These are phyloP conservation scores for Conticribra guillardii DNA, from an alignment of 108 stramenopile species.

Conservation along the genomic window DNA sequence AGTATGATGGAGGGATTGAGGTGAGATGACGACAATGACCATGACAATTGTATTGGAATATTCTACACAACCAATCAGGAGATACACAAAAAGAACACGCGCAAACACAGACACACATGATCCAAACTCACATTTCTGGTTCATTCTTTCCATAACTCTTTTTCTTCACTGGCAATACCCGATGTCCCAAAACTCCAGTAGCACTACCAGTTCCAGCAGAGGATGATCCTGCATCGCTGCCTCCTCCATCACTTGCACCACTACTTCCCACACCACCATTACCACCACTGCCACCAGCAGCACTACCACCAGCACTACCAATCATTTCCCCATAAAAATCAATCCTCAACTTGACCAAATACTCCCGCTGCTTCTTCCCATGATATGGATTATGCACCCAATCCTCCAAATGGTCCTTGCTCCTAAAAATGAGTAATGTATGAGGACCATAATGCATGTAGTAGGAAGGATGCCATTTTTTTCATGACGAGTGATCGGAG, in stretches of 20 bases:
- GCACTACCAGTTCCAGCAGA: not conserved
- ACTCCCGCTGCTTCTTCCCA: slow-evolving; percentile 43
- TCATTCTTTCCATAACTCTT: slow-evolving; percentile 55
- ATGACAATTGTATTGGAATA: not conserved
- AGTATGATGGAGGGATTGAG: no score
- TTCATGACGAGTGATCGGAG: slow-evolving; percentile 54
- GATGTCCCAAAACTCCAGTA: slow-evolving; percentile 43
- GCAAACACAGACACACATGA: not conserved
- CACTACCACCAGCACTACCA: not conserved
- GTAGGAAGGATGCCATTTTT: slow-evolving; percentile 47
- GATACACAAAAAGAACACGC: not conserved
- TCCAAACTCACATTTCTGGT: slow-evolving; percentile 40
- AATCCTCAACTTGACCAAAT: slow-evolving; percentile 47
- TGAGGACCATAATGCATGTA: slow-evolving; percentile 50
- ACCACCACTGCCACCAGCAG: not conserved
- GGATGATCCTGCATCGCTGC: not conserved
- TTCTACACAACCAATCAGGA: not conserved
- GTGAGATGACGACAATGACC: no score
- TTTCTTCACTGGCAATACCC: slow-evolving; percentile 45
- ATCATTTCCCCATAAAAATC: slow-evolving; percentile 53
- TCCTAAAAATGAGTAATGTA: slow-evolving; percentile 40
- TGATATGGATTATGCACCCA: slow-evolving; percentile 60
- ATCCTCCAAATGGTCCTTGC: slow-evolving; percentile 51
- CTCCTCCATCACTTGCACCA: not conserved
- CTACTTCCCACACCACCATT: not conserved